phyloP scores from a whole-genome alignment of 345 rosid genomes.

The Hibiscus mutabilis region DNA sequence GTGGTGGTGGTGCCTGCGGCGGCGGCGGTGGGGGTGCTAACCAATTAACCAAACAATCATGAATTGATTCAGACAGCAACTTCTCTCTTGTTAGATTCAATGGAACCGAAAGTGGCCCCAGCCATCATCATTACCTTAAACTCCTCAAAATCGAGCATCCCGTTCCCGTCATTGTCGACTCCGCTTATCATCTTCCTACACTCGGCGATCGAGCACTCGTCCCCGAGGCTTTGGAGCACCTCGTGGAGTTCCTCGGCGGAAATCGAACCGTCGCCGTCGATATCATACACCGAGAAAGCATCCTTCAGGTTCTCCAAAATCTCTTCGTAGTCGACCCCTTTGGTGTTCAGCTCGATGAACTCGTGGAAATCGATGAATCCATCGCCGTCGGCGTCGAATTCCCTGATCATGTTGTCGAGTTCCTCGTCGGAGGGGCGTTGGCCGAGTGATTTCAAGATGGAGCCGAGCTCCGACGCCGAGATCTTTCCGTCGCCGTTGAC shows the following conservation, averaged over 20 bases:
- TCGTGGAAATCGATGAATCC: constrained; percentile 64
- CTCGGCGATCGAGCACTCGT: constrained; percentile 58
- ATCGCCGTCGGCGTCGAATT: constrained; percentile 60
- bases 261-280: constrained; percentile 82
- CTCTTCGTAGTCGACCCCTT: constrained; percentile 59
- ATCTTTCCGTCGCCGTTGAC: constrained; percentile 90
- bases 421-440: constrained; percentile 52
- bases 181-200: constrained; percentile 82
- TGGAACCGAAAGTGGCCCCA: constrained; percentile 18
- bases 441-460: constrained; percentile 66
- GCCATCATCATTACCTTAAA: constrained; percentile 86
- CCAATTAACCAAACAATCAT: background rate
- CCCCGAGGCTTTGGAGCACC: constrained; percentile 69
- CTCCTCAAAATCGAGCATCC: constrained; percentile 79
- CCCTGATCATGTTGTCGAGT: constrained; percentile 39
- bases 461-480: constrained; percentile 68
- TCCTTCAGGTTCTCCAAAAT: constrained; percentile 64
- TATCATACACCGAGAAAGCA: constrained; percentile 73
- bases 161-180: constrained; percentile 81
- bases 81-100: background rate
- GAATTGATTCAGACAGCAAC: background rate
- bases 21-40: too few species aligned
- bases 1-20: too few species aligned
- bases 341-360: constrained; percentile 64
- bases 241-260: constrained; percentile 74